These are phyloP conservation scores for Ambrosia artemisiifolia DNA, from an alignment of 129 eudicot species.

Conservation along the genomic window DNA sequence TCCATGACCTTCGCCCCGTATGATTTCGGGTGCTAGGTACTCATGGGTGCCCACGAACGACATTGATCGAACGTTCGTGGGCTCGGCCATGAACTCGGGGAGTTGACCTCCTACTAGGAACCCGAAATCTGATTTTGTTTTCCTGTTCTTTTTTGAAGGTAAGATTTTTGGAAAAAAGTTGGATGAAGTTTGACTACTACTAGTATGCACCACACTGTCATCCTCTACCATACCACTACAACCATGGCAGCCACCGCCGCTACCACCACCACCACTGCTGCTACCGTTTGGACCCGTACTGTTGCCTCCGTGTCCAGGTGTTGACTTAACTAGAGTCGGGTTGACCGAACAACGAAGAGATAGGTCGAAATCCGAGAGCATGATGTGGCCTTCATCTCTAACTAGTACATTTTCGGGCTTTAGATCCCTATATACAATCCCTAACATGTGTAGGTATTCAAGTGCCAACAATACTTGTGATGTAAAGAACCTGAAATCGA, in stretches of 20 bases:
- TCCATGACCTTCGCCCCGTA: conserved; percentile 23
- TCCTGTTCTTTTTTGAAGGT: conserved; percentile 23
- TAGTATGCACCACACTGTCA: conserved; percentile 11
- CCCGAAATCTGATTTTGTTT: conserved; percentile 21
- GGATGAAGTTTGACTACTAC: conserved; percentile 9
- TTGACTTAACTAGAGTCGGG: conserved; percentile 21
- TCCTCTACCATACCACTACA: conserved; percentile 5
- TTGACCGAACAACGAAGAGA: conserved; percentile 21
- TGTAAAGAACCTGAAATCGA: conserved; percentile 21
- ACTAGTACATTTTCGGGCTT: conserved; percentile 19
- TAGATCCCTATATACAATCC: conserved; percentile 18
- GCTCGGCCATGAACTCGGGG: conserved; percentile 22
- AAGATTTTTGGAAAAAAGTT: conserved; percentile 24
- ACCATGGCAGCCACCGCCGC: not conserved
- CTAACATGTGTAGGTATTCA: conserved; percentile 25
- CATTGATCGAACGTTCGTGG: not conserved
- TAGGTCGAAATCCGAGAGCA: conserved; percentile 24
- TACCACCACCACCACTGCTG: not conserved
- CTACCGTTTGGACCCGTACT: not conserved
- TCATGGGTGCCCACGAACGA: conserved; percentile 22
- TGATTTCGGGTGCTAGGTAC: conserved; percentile 20
- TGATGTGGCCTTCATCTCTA: conserved; percentile 25
- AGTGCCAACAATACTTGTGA: conserved; percentile 21
- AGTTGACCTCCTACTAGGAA: conserved; percentile 9
- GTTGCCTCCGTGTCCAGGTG: not conserved